These are phyloP conservation scores for Fusarium beomiforme DNA, from an alignment of 2,329 filamentous ascomycete genomes.

Conservation along the genomic window DNA sequence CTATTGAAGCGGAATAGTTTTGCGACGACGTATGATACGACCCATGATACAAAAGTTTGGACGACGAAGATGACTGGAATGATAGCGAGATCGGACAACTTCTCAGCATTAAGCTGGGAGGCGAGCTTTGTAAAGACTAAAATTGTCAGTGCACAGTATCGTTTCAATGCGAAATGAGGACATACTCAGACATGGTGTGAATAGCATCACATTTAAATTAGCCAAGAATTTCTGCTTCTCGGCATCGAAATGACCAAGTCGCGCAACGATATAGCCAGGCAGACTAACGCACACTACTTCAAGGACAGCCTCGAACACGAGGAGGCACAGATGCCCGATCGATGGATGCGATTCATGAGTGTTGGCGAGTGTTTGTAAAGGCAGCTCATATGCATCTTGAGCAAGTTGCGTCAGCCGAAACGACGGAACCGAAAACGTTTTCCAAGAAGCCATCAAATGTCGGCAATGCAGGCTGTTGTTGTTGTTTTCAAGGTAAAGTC, in stretches of 20 bases:
- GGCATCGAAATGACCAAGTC: conserved; percentile 91
- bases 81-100: conserved; percentile 87
- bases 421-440: conserved; percentile 54
- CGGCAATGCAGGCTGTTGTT: background rate
- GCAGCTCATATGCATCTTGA: conserved; percentile 53
- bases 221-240: conserved; percentile 97
- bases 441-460: conserved; percentile 51
- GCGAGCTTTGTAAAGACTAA: conserved; percentile 96
- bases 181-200: conserved; percentile 93
- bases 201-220: conserved; percentile 94
- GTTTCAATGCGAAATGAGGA: background rate
- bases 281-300: conserved; percentile 95
- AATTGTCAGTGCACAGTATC: conserved; percentile 32
- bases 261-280: conserved; percentile 91
- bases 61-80: conserved; percentile 95
- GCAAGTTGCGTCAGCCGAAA: conserved; percentile 55
- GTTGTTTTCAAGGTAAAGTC: conserved; percentile 4
- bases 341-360: conserved; percentile 69
- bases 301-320: conserved; percentile 94
- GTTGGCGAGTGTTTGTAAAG: conserved; percentile 53
- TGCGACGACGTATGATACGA: conserved; percentile 76
- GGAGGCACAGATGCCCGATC: conserved; percentile 74
- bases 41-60: conserved; percentile 87
- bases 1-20: conserved; percentile 83
- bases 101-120: conserved; percentile 91